Evolutionary conservation across 345 rosid species (phyloP), one percentile per base, ranked within the genome.

Genomic region (Viola odorata): DNA sequence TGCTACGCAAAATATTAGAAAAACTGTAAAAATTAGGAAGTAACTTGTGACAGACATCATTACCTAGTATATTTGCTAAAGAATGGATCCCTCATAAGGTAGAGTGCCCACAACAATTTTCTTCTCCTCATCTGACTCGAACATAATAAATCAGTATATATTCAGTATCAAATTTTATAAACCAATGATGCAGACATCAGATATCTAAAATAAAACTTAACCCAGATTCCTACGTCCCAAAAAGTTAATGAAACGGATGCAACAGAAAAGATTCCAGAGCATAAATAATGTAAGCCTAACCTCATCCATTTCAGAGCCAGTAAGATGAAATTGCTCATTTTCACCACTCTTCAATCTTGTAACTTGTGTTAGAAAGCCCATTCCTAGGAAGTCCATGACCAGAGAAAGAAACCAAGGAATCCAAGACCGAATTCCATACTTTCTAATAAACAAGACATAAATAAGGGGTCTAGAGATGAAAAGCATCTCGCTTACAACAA

Each of bases 31-130:
- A 23, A 23, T 23, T 23, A 42, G 44, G 45, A 59, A 14, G 45
- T 17, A 48, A 37, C 11, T 61, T 6, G 10, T 32, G 8, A 51
- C 53, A 59, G 37, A 38, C 41, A 45, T 56, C 38, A 48, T 7
- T 63, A 85, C 99, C 87, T 88, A 50, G 92, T 91, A 67, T 88
- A 86, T 66, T 82, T 88, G 85, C 75, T 77, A 68, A 95, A 95
- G 76, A 86, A 95, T 64, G 96, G 97, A 77, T 95, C 99, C 75
- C 96, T 84, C 97, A 95, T 85, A 38, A 88, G 77, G 72, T 91
- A 91, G 57, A 95, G 78, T 51, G 96, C 97, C 96, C 96, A 91
- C 57, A 86, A 63, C 66, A 91, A 69, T 78, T 88, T 91, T 73
- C 99, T 77, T 73, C 99, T 78, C 77, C 72, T 86, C 16, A 88